Conservation (phyloP, 768 basidiomycete genomes). For the Podaxis sp. region DNA sequence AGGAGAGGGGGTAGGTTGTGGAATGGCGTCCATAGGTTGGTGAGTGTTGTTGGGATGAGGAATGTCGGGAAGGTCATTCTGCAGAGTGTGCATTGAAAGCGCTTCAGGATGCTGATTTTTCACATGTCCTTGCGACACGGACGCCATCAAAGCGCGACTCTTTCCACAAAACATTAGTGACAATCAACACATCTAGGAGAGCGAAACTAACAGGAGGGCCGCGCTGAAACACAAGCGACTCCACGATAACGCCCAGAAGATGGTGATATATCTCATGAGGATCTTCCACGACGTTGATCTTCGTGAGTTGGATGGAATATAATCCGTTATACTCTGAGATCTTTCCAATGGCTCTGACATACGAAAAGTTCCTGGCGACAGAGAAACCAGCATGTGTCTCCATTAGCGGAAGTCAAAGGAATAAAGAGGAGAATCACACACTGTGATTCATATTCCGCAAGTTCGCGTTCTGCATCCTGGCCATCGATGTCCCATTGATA, state of each 20-base stretch:
- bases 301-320: constrained; percentile 18
- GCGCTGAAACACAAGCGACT: constrained; percentile 14
- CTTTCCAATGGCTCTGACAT: constrained; percentile 18
- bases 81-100: neutral
- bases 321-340: constrained; percentile 17
- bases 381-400: neutral
- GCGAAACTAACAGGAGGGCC: constrained; percentile 19
- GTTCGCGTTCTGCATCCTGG: constrained; percentile 5
- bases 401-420: neutral
- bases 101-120: neutral
- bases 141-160: neutral
- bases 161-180: neutral
- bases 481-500: neutral
- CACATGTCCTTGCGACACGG: neutral
- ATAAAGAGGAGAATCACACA: neutral
- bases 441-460: neutral
- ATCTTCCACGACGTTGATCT: constrained; percentile 15
- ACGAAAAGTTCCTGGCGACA: constrained; percentile 11
- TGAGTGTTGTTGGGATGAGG: neutral
- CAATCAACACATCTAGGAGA: neutral
- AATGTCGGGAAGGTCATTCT: neutral
- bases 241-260: constrained; percentile 18
- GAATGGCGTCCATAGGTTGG: neutral
- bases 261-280: constrained; percentile 27
- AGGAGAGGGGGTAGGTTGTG: neutral